Percentiles rank a stretch among this genome's conserved stretches.
phyloP scores from a whole-genome alignment of 164 flowering plant genomes.

The Amborella trichopoda region DNA sequence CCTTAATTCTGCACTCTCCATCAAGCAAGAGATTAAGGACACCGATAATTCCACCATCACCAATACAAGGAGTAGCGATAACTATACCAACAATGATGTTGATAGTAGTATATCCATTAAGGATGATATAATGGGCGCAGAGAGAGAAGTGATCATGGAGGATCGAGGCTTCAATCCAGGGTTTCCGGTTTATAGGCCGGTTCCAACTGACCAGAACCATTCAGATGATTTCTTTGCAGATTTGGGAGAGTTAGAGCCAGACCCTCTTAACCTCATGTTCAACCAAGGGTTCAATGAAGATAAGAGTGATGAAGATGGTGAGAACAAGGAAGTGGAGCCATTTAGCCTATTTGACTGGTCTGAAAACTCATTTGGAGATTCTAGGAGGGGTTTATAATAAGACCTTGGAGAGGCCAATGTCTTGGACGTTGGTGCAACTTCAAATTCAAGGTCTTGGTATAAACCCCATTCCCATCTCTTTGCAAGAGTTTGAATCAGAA shows the following conservation, averaged over 20 bases:
- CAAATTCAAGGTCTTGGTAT: constrained; percentile 20
- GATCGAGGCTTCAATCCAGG: constrained; percentile 19
- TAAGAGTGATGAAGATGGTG: constrained; percentile 15
- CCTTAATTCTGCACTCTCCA: constrained; percentile 1
- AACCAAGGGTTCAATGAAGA: constrained; percentile 23
- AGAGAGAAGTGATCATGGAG: constrained; percentile 16
- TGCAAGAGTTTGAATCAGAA: constrained; percentile 9
- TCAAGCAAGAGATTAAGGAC: constrained; percentile 36
- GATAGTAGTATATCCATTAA: constrained; percentile 15
- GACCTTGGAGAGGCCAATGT: constrained; percentile 17
- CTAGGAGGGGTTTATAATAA: constrained; percentile 25
- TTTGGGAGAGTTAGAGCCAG: constrained; percentile 49
- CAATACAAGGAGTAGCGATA: background rate
- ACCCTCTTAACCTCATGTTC: constrained; percentile 49
- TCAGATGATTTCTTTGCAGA: constrained; percentile 56
- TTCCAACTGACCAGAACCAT: constrained; percentile 15
- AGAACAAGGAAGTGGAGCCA: constrained; percentile 32
- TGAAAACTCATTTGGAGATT: constrained; percentile 19
- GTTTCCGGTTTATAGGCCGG: constrained; percentile 28
- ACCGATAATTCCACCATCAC: constrained; percentile 5
- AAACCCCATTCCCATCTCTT: constrained; percentile 17
- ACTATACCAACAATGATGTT: background rate
- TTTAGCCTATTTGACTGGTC: constrained; percentile 61
- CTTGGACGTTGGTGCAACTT: constrained; percentile 15
- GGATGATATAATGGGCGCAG: constrained; percentile 30